phyloP scores from a whole-genome alignment of 2,329 filamentous ascomycete species.

The Fusarium compactum region DNA sequence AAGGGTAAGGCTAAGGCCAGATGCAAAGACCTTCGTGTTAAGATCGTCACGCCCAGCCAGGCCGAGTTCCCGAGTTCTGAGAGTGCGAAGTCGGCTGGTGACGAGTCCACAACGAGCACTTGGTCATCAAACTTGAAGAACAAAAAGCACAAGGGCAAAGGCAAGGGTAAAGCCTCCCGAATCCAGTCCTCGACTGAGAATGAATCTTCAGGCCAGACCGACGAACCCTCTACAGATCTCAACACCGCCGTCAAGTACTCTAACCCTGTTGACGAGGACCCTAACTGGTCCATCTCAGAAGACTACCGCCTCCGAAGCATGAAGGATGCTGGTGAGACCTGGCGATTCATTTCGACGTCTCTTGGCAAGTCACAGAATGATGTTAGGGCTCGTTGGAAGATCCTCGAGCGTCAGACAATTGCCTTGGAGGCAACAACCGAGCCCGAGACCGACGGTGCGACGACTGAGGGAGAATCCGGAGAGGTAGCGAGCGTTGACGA shows the following conservation, averaged over 20 bases:
- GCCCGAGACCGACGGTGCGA: not conserved
- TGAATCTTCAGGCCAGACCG: slow-evolving; percentile 8
- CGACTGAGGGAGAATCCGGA: not conserved
- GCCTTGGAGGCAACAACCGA: not conserved
- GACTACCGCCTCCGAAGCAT: slow-evolving; percentile 52
- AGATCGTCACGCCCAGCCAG: slow-evolving; percentile 14
- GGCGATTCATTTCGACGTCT: slow-evolving; percentile 48
- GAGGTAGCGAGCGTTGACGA: not conserved
- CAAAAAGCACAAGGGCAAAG: slow-evolving; percentile 1
- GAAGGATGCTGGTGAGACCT: slow-evolving; percentile 50
- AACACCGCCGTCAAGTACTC: slow-evolving; percentile 11
- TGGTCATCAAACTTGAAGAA: slow-evolving; percentile 12
- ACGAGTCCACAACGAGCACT: not conserved
- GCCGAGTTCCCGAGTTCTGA: slow-evolving; percentile 1
- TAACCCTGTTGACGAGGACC: not conserved
- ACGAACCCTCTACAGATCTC: slow-evolving; percentile 9
- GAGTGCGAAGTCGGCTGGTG: not conserved
- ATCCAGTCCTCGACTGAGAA: slow-evolving; percentile 14
- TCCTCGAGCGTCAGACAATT: slow-evolving; percentile 44
- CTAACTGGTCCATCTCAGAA: slow-evolving; percentile 53
- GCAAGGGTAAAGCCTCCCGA: slow-evolving; percentile 1
- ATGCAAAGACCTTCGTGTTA: not conserved
- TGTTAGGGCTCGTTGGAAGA: slow-evolving; percentile 50
- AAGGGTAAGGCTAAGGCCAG: not conserved
- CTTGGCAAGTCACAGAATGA: slow-evolving; percentile 49